Conservation (phyloP, 345 rosid species). For the Euphorbia tirucalli region DNA sequence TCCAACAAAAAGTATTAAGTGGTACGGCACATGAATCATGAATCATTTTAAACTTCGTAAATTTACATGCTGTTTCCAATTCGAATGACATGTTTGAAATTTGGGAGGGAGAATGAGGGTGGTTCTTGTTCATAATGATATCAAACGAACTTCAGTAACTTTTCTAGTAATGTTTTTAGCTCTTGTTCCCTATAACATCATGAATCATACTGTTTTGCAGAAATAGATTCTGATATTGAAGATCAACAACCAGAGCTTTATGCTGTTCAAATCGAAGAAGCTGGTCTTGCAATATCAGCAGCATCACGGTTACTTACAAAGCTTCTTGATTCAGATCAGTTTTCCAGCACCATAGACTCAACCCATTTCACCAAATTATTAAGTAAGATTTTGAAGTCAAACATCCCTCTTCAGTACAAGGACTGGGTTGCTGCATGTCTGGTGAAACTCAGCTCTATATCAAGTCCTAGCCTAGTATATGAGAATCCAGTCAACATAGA, state of each 20-base stretch:
- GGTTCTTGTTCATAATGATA: neutral
- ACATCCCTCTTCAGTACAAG: slow-evolving; percentile 52
- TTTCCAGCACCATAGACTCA: slow-evolving; percentile 36
- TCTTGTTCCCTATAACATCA: neutral
- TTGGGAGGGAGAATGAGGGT: neutral
- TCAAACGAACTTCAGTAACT: neutral
- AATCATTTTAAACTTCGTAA: neutral
- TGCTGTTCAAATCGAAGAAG: slow-evolving; percentile 70
- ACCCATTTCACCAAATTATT: slow-evolving; percentile 38
- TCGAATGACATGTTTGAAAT: neutral
- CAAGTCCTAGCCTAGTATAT: slow-evolving; percentile 30
- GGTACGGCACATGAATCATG: slow-evolving; percentile 39
- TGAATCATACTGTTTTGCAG: slow-evolving; percentile 29
- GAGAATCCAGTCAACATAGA: slow-evolving; percentile 58
- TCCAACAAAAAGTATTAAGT: slow-evolving; percentile 51
- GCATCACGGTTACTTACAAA: slow-evolving; percentile 70
- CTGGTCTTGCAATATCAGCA: slow-evolving; percentile 58
- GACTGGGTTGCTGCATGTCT: slow-evolving; percentile 84
- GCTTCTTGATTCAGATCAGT: slow-evolving; percentile 64
- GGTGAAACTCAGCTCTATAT: slow-evolving; percentile 51
- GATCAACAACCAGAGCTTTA: slow-evolving; percentile 52
- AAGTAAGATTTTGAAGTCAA: slow-evolving; percentile 48
- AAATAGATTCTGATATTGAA: slow-evolving; percentile 49
- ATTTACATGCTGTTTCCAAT: neutral
- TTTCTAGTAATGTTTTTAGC: neutral